phyloP scores from a whole-genome alignment of 1,284 basidiomycete genomes.

The Inonotus hispidus region DNA sequence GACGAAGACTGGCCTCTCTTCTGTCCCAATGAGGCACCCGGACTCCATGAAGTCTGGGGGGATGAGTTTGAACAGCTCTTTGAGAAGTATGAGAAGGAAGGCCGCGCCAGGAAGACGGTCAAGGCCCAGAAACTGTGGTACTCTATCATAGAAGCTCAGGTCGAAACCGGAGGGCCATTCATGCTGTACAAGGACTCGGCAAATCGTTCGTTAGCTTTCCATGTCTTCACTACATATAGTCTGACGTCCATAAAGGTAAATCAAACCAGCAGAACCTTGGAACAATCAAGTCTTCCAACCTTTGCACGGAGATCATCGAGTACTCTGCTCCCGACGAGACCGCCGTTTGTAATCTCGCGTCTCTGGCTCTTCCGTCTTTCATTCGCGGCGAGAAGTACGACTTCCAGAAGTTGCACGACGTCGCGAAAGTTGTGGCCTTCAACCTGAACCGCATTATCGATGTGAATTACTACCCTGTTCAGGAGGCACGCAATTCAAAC shows the following conservation, averaged over 20 bases:
- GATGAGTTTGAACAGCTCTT: constrained; percentile 92
- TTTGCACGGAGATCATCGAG: constrained; percentile 99
- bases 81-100: constrained; percentile 87
- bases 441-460: constrained; percentile 97
- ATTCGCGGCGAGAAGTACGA: constrained; percentile 76
- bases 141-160: constrained; percentile 93
- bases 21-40: constrained; percentile 96
- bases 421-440: constrained; percentile 86
- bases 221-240: constrained; percentile 9
- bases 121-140: constrained; percentile 99
- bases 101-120: constrained; percentile 82
- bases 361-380: constrained; percentile 90
- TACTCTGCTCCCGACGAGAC: constrained; percentile 98
- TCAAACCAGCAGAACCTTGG: constrained; percentile 99
- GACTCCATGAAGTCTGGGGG: constrained; percentile 86
- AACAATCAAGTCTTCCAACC: constrained; percentile 98
- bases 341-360: constrained; percentile 98
- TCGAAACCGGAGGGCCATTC: constrained; percentile 97
- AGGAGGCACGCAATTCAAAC: constrained; percentile 89
- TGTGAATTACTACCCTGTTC: constrained; percentile 90
- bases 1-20: constrained; percentile 94
- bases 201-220: constrained; percentile 51
- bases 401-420: constrained; percentile 93
- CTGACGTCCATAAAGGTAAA: constrained; percentile 51
- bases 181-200: constrained; percentile 96